phyloP scores from a whole-genome alignment of 176 grass and related monocot species.

The Musa acuminata region DNA sequence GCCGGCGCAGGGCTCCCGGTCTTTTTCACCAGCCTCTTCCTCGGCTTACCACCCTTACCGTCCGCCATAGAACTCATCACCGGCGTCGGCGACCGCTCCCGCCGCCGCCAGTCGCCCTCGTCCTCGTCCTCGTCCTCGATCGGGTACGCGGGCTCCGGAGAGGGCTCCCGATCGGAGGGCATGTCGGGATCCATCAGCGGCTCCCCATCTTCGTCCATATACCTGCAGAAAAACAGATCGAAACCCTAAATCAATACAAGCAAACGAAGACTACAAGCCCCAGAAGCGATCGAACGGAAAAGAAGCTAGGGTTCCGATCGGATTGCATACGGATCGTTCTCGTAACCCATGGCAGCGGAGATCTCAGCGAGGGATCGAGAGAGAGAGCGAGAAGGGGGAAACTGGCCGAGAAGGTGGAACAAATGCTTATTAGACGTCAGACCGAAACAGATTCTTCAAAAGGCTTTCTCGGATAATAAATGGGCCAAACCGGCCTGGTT shows the following conservation, averaged over 20 bases:
- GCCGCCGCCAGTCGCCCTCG: slow-evolving; percentile 28
- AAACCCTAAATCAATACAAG: slow-evolving; percentile 13
- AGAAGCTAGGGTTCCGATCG: not conserved
- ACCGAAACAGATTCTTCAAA: too few species aligned
- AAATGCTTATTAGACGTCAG: too few species aligned
- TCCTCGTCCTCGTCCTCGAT: slow-evolving; percentile 43
- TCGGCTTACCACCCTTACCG: slow-evolving; percentile 45
- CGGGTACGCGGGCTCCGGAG: slow-evolving; percentile 6
- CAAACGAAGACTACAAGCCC: not conserved
- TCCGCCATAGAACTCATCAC: slow-evolving; percentile 33
- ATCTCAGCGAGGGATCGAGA: not conserved
- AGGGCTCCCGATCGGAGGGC: slow-evolving; percentile 18
- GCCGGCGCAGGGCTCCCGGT: not conserved
- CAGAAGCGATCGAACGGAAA: not conserved
- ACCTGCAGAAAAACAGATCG: slow-evolving; percentile 26
- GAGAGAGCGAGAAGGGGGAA: not conserved
- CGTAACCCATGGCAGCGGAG: slow-evolving; percentile 15
- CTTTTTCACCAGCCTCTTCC: slow-evolving; percentile 85
- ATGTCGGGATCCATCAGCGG: slow-evolving; percentile 65
- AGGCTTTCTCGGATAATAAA: too few species aligned
- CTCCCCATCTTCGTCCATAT: slow-evolving; percentile 80
- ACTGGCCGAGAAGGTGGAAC: not conserved
- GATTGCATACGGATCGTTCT: slow-evolving; percentile 15
- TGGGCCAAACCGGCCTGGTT: too few species aligned
- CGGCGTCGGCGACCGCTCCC: slow-evolving; percentile 71